Conservation (phyloP, 305 asterid species). For the Fraxinus angustifolia region DNA sequence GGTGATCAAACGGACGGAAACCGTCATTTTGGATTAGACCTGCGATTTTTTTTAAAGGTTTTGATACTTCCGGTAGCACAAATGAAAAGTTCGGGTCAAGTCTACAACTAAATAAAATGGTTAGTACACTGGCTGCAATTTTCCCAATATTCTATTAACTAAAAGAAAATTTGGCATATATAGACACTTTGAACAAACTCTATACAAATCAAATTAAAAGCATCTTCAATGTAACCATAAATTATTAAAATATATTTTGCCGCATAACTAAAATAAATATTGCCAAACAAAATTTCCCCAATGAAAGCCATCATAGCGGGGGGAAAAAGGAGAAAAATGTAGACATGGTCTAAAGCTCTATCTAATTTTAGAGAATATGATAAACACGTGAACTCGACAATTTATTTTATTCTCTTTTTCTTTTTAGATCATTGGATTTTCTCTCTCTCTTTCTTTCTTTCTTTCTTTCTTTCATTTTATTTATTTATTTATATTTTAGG, state of each 20-base stretch:
- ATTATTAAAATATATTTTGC: not conserved
- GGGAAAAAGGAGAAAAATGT: too few relatives aligned
- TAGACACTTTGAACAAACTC: not conserved
- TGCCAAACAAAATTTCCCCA: too few relatives aligned
- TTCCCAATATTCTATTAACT: not conserved
- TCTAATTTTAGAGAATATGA: not conserved
- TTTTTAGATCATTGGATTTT: not conserved
- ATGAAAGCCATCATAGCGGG: too few relatives aligned
- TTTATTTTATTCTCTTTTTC: not conserved
- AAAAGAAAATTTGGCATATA: not conserved
- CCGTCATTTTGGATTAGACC: not conserved
- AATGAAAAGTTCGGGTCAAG: not conserved
- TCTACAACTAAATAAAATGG: not conserved
- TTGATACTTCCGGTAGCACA: not conserved
- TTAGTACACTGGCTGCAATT: too few relatives aligned
- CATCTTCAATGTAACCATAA: not conserved
- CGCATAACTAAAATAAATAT: not conserved
- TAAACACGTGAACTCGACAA: not conserved
- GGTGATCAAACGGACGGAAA: not conserved
- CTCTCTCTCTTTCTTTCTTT: not conserved
- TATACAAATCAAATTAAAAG: not conserved
- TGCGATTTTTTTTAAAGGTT: not conserved
- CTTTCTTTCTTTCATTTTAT: too few relatives aligned
- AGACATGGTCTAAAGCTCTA: too few relatives aligned
- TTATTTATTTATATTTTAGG: too few relatives aligned